Percentiles rank a stretch among this genome's conserved stretches.
These are phyloP conservation scores for Bertia moriformis DNA, from an alignment of 2,329 filamentous ascomycete genomes.

Conservation along the genomic window DNA sequence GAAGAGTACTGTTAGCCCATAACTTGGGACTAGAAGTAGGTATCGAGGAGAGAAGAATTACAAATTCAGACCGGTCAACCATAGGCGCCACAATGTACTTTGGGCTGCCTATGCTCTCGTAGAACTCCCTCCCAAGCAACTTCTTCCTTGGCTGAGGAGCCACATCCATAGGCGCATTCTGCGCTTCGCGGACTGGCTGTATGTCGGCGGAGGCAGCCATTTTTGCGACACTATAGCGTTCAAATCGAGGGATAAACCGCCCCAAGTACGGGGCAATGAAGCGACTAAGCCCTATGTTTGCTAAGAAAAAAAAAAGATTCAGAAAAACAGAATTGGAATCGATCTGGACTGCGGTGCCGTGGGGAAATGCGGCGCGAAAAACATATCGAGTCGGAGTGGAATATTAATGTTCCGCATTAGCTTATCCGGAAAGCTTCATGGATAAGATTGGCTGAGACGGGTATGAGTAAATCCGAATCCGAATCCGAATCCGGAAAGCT, in stretches of 20 bases:
- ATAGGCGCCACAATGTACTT: conserved; percentile 87
- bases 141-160: conserved; percentile 25
- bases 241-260: conserved; percentile 6
- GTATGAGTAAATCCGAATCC: no score
- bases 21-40: background rate
- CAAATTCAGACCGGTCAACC: conserved; percentile 97
- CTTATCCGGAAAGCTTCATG: no score
- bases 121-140: conserved; percentile 75
- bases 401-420: no score
- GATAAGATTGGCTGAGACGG: no score
- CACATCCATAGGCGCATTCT: background rate
- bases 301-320: conserved; percentile 2
- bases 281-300: conserved; percentile 15
- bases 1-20: background rate
- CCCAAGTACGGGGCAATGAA: conserved; percentile 13
- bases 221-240: background rate
- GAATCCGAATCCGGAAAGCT: no score
- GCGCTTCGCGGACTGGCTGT: background rate
- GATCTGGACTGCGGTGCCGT: no score
- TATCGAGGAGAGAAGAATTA: conserved; percentile 27
- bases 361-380: no score
- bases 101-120: conserved; percentile 84
- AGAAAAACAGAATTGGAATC: no score
- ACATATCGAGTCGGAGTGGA: no score
- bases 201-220: background rate